Base-by-base conservation (phyloP, 106 monocot species). In the Acorus calamus region DNA sequence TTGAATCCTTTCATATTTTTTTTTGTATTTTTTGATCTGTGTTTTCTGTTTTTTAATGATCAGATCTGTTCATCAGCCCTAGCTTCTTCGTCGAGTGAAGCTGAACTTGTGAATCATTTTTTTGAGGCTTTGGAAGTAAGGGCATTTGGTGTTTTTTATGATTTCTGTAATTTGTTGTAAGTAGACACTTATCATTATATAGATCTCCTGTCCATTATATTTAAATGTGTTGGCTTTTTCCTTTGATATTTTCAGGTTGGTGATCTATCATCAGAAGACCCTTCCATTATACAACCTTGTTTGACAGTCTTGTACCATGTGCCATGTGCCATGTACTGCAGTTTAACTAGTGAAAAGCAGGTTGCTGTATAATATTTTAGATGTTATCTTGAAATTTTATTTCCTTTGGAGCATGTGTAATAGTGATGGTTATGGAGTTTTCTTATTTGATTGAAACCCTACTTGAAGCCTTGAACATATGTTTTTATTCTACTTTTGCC, bases 91-190 rank as follows among this genome's bases (percentile, higher is more conserved):
- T 7, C 71, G 45, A 12, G 70, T 52, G 82, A 72, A 59, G 57
- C 54, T 44, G 67, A 82, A 7, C 57, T 71, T 12, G 3, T 72
- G 54, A 62, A 66, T 65, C 62, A 63, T 64, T 47, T 87, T 8
- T 41, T 85, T 8, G 71, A 71, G 74, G 73, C 80, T 70, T 76
- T 96, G 70, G 80, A 80, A 77, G 94, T 90, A 68, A 68, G 90
- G 56, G 7, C 10, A 66, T 49, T 49, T 57, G 5, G 6, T 53
- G 8, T 59, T 12, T 7, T 2, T 44, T 46, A 11, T 9, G 42
- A 3, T 45, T 44, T 13, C 7, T 28, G 14, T 53, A 9, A 0
- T 44, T 53, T 61, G 8, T 44, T 61, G 11, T 47, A 45, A 46
- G 2, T 59, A 3, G 5, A 14, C 42, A 8, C 44, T n/a, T 43